These are phyloP conservation scores for Sporothrix protearum DNA, from an alignment of 2,329 filamentous ascomycete genomes.

Conservation along the genomic window DNA sequence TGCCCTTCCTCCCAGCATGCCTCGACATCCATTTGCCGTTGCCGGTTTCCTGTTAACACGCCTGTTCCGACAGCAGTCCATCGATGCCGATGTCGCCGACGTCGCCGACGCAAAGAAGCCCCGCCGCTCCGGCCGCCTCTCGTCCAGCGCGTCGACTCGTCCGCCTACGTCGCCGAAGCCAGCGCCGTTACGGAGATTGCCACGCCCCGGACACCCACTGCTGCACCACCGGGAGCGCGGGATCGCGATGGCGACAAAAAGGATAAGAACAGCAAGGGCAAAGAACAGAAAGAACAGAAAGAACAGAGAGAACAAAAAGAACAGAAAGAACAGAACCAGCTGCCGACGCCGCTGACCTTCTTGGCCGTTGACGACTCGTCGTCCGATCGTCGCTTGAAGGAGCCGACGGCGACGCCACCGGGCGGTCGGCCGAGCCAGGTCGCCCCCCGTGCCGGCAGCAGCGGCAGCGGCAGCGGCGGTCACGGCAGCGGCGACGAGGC, in stretches of 20 bases:
- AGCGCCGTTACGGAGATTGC: conserved; percentile 19
- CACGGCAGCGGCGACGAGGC: conserved; percentile 34
- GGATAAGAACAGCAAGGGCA: conserved; percentile 8
- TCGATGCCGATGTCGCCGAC: conserved; percentile 56
- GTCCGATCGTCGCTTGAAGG: conserved; percentile 52
- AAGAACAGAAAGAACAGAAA: conserved; percentile 27
- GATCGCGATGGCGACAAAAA: background rate
- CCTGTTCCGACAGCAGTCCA: conserved; percentile 54
- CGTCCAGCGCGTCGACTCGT: conserved; percentile 49
- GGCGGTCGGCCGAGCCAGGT: conserved; percentile 56
- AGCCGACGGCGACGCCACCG: conserved; percentile 67
- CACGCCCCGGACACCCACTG: background rate
- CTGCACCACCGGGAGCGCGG: conserved; percentile 7
- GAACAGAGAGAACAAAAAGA: background rate
- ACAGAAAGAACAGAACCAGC: conserved; percentile 44
- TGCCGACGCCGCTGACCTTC: conserved; percentile 78
- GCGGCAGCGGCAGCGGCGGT: background rate
- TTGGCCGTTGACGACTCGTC: conserved; percentile 53
- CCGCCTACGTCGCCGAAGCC: conserved; percentile 13
- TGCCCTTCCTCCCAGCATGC: background rate
- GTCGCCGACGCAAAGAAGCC: conserved; percentile 72
- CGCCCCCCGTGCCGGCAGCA: conserved; percentile 43
- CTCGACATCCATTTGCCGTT: background rate
- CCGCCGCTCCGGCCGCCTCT: conserved; percentile 71
- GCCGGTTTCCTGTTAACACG: conserved; percentile 22